Conservation (phyloP, 148 eudicot genomes). For the Camellia lanceoleosa region DNA sequence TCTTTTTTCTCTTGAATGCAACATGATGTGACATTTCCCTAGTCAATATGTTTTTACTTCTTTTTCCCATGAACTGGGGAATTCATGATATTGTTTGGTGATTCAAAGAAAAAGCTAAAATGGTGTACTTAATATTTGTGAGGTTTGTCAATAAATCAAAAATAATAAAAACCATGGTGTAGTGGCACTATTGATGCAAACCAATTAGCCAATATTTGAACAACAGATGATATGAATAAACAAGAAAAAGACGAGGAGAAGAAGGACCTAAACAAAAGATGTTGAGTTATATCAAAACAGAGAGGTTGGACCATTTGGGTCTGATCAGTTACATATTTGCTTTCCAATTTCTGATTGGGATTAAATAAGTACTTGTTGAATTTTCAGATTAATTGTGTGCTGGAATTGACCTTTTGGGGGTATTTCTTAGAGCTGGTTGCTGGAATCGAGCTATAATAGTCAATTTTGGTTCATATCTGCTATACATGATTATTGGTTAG, state of each 20-base stretch:
- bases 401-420: background rate
- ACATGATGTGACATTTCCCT: background rate
- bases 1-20: background rate
- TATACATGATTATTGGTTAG: background rate
- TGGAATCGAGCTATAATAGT: background rate
- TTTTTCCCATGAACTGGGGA: background rate
- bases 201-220: background rate
- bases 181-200: background rate
- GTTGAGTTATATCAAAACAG: background rate
- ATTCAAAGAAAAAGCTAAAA: background rate
- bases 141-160: background rate
- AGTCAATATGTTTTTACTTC: background rate
- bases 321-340: background rate
- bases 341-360: background rate
- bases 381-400: background rate
- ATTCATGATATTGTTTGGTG: background rate
- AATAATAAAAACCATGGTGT: background rate
- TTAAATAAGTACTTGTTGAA: background rate
- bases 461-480: background rate
- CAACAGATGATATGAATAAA: background rate
- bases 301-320: background rate
- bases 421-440: background rate
- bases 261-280: background rate
- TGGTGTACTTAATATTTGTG: background rate
- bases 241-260: background rate